These are phyloP conservation scores for Mucor ambiguus DNA, from an alignment of 371 early-diverging fungal species.

Conservation along the genomic window DNA sequence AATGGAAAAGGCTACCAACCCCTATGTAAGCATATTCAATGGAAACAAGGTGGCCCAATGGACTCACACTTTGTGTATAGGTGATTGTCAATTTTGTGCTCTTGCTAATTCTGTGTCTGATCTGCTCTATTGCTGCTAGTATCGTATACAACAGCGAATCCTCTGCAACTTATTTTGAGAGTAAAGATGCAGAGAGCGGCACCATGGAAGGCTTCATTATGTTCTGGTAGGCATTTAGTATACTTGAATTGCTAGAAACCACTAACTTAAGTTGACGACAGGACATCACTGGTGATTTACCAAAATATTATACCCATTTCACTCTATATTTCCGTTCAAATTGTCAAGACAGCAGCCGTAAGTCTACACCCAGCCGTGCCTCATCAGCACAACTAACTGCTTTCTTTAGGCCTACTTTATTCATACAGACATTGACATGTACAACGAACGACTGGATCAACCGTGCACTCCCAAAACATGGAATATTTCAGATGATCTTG, in stretches of 20 bases:
- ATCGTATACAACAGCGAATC: conserved; percentile 33
- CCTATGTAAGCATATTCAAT: conserved; percentile 62
- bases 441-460: conserved; percentile 75
- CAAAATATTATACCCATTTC: conserved; percentile 85
- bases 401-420: conserved; percentile 72
- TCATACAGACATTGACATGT: conserved; percentile 86
- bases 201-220: conserved; percentile 55
- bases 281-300: conserved; percentile 52
- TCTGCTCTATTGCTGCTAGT: conserved; percentile 70
- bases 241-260: background rate
- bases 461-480: conserved; percentile 89
- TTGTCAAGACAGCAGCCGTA: conserved; percentile 78
- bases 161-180: conserved; percentile 41
- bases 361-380: background rate
- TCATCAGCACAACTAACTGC: background rate
- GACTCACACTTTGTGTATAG: conserved; percentile 16
- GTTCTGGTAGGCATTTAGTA: conserved; percentile 41
- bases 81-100: conserved; percentile 52
- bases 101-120: conserved; percentile 60
- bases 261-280: background rate
- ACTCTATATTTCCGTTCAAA: conserved; percentile 94
- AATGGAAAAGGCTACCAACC: conserved; percentile 95
- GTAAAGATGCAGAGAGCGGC: conserved; percentile 42
- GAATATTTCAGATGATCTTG: conserved; percentile 83
- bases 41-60: background rate